Conservation (phyloP, 129 eudicot genomes). For the Flaveria trinervia region DNA sequence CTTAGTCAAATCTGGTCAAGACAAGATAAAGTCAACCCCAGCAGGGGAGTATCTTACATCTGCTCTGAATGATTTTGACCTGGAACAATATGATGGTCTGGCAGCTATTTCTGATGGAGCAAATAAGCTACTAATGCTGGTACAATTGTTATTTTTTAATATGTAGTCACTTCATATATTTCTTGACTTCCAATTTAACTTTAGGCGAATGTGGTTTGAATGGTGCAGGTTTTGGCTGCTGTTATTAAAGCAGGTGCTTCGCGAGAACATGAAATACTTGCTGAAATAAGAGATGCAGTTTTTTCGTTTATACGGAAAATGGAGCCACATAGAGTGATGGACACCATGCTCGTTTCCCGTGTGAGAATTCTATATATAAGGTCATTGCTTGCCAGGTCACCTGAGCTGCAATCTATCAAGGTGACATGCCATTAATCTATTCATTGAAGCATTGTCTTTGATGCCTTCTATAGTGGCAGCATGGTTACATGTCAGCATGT, state of each 20-base stretch:
- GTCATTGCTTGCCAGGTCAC: slow-evolving; percentile 91
- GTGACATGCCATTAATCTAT: slow-evolving; percentile 32
- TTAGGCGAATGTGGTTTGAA: slow-evolving; percentile 19
- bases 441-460: neutral
- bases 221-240: slow-evolving; percentile 90
- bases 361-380: slow-evolving; percentile 93
- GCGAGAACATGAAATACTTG: slow-evolving; percentile 98
- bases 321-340: slow-evolving; percentile 99
- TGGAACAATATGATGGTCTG: slow-evolving; percentile 83
- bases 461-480: slow-evolving; percentile 1
- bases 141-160: slow-evolving; percentile 32
- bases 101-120: slow-evolving; percentile 99
- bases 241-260: slow-evolving; percentile 99
- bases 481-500: neutral
- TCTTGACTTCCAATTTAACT: neutral
- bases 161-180: neutral
- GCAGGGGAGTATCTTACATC: slow-evolving; percentile 99
- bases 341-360: slow-evolving; percentile 98
- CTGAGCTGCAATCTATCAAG: slow-evolving; percentile 94
- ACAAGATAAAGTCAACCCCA: slow-evolving; percentile 81
- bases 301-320: slow-evolving; percentile 88
- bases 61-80: slow-evolving; percentile 92
- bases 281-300: slow-evolving; percentile 98
- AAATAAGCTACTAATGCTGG: slow-evolving; percentile 97
- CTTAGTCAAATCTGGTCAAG: slow-evolving; percentile 75